Evolutionary conservation across 2,329 filamentous ascomycete species (phyloP).

Genomic region (Diaporthe citri): DNA sequence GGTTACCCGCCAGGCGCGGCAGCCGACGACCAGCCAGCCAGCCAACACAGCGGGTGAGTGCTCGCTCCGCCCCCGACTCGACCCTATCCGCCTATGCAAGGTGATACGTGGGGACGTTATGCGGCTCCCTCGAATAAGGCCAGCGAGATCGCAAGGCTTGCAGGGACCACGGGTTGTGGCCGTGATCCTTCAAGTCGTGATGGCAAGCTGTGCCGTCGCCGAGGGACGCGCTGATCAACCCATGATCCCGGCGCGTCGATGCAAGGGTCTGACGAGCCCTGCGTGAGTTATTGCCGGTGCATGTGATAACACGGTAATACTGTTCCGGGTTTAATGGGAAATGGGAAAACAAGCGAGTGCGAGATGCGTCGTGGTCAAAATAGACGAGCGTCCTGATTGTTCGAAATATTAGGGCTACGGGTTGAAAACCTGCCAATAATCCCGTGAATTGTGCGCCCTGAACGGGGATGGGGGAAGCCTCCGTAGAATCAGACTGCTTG

Average conservation of each 20-base stretch:
- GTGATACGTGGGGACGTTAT: conserved; percentile 18
- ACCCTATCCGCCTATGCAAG: conserved; percentile 1
- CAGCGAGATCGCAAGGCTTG: background rate
- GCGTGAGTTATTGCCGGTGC: background rate
- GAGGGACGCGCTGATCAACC: background rate
- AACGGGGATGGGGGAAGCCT: too few relatives aligned
- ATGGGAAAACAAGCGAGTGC: conserved; percentile 1
- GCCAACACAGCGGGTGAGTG: background rate
- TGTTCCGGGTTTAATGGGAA: background rate
- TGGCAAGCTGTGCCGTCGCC: background rate
- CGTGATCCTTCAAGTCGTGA: background rate
- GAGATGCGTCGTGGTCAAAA: background rate
- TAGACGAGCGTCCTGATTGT: too few relatives aligned
- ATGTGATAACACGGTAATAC: background rate
- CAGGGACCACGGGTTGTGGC: background rate
- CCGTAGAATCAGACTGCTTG: too few relatives aligned
- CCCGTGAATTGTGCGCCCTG: too few relatives aligned
- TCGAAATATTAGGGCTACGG: background rate
- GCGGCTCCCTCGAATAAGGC: conserved; percentile 11
- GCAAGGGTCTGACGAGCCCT: background rate
- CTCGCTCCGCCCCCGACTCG: background rate
- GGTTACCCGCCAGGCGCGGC: background rate
- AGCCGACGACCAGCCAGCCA: background rate
- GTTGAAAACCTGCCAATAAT: background rate
- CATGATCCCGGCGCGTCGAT: background rate